These are phyloP conservation scores for Quercus parvula DNA, from an alignment of 306 rosid genomes.

Conservation along the genomic window DNA sequence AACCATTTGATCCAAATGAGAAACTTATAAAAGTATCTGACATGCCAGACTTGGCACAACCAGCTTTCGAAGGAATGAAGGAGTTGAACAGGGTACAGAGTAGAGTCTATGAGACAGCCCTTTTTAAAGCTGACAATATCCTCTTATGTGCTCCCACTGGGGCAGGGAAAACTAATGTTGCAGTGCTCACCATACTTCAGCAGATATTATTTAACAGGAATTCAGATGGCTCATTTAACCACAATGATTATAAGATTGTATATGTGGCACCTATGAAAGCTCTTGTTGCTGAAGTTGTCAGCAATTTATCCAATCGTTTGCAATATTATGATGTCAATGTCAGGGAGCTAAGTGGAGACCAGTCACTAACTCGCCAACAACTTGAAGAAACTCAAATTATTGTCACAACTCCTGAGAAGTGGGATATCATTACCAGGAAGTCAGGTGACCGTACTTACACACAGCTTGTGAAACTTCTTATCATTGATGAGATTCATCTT, in stretches of 20 bases:
- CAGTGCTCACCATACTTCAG: constrained; percentile 92
- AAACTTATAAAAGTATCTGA: constrained; percentile 63
- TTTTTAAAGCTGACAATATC: constrained; percentile 61
- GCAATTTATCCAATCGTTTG: constrained; percentile 84
- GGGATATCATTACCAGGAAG: constrained; percentile 96
- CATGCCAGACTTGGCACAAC: constrained; percentile 93
- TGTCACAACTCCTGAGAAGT: constrained; percentile 98
- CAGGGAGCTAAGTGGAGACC: constrained; percentile 94
- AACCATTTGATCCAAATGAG: constrained; percentile 64
- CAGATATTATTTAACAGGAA: constrained; percentile 75
- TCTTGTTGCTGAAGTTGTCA: constrained; percentile 97
- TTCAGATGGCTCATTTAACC: constrained; percentile 75
- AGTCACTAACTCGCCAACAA: constrained; percentile 82
- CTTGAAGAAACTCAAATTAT: constrained; percentile 95
- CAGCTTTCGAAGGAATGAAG: constrained; percentile 85
- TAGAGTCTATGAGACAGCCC: constrained; percentile 81
- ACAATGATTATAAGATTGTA: constrained; percentile 75
- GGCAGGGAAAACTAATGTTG: constrained; percentile 99
- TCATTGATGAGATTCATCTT: constrained; percentile 95
- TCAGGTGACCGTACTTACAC: constrained; percentile 96
- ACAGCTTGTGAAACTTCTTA: constrained; percentile 83
- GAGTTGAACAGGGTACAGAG: constrained; percentile 96
- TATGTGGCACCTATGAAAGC: constrained; percentile 99
- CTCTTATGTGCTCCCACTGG: constrained; percentile 97
- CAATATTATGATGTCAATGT: constrained; percentile 82